Percentiles rank a stretch among this genome's conserved stretches.
These are phyloP conservation scores for Tricholoma hemisulphureum DNA, from an alignment of 768 basidiomycete species.

Conservation along the genomic window DNA sequence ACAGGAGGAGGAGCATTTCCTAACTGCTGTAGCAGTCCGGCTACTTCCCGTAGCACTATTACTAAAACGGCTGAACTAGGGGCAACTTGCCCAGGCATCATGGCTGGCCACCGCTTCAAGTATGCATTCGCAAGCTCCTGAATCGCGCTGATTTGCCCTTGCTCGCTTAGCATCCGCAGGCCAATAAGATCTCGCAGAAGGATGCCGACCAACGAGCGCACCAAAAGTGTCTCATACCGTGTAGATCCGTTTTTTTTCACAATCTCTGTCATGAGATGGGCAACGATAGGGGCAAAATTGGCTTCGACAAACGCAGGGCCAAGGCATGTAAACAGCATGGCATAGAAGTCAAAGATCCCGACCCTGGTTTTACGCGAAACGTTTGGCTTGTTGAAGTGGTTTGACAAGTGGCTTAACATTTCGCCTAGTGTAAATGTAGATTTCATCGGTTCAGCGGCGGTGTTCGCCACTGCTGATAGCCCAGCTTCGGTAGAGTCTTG, in stretches of 20 bases:
- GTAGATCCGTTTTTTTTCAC: slow-evolving; percentile 55
- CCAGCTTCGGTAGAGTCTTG: slow-evolving; percentile 61
- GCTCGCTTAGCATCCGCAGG: slow-evolving; percentile 85
- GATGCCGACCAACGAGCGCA: slow-evolving; percentile 71
- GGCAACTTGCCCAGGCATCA: slow-evolving; percentile 81
- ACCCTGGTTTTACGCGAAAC: slow-evolving; percentile 70
- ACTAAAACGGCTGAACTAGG: slow-evolving; percentile 68
- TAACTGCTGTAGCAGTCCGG: slow-evolving; percentile 81
- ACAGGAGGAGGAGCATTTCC: slow-evolving; percentile 91
- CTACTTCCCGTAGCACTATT: slow-evolving; percentile 78
- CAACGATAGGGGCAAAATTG: slow-evolving; percentile 77
- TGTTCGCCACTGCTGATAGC: slow-evolving; percentile 38
- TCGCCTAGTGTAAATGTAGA: slow-evolving; percentile 70
- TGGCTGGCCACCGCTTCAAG: slow-evolving; percentile 88
- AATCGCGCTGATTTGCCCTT: slow-evolving; percentile 89
- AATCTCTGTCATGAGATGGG: slow-evolving; percentile 78
- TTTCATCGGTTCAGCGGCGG: slow-evolving; percentile 57
- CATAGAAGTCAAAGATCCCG: slow-evolving; percentile 88
- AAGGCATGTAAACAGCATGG: slow-evolving; percentile 69
- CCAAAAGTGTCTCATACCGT: slow-evolving; percentile 72
- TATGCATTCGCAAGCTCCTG: slow-evolving; percentile 81
- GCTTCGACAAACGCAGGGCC: slow-evolving; percentile 77
- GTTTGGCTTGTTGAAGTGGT: slow-evolving; percentile 74
- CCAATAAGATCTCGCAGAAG: slow-evolving; percentile 85
- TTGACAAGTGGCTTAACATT: slow-evolving; percentile 81